Evolutionary conservation across 805 yeast species (phyloP), one percentile per base, ranked within the genome.

Genomic region (Lachancea waltii): DNA sequence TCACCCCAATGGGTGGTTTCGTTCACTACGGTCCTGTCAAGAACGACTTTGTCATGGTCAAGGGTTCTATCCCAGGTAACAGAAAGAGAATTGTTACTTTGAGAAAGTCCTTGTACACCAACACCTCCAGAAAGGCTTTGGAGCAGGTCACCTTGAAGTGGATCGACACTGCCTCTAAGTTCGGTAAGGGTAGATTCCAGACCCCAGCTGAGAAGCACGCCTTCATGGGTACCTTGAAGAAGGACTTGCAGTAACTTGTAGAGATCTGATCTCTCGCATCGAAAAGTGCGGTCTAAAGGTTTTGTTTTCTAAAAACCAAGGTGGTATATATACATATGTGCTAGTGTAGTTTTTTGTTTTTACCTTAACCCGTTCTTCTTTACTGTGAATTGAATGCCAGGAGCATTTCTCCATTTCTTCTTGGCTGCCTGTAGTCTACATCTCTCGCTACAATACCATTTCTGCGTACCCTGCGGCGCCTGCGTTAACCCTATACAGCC

Each of bases 141-240:
- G 99, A 92, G 81, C 72, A 86, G 74, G 95, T 90, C 59, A 77
- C 74, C 81, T 85, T 92, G 75, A 92, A 92, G 77, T 92, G 97
- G 98, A 92, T 92, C 70, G 99, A 92, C 73, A 92, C 99, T 64
- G 95, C 99, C 69, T 92, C 98, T 67, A 89, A 90, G 77, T 92
- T 92, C 89, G 99, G 99, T 84, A 94, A 92, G 86, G 98, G 98
- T 81, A 92, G 98, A 83, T 92, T 92, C 97, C 99, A 92, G 79
- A 92, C 99, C 67, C 95, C 97, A 64, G 97, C 97, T 72, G 99
- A 92, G 81, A 94, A 94, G 89, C 87, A 82, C 68, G 95, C 98
- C 68, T 92, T 92, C 90, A 65, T 89, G 79, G 99, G 99, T 79
- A 90, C 98, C 67, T 83, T 92, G 71, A 92, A 92, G 95, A 89